phyloP scores from a whole-genome alignment of 2,329 filamentous ascomycete genomes.

The Aspergillus aculeatus region DNA sequence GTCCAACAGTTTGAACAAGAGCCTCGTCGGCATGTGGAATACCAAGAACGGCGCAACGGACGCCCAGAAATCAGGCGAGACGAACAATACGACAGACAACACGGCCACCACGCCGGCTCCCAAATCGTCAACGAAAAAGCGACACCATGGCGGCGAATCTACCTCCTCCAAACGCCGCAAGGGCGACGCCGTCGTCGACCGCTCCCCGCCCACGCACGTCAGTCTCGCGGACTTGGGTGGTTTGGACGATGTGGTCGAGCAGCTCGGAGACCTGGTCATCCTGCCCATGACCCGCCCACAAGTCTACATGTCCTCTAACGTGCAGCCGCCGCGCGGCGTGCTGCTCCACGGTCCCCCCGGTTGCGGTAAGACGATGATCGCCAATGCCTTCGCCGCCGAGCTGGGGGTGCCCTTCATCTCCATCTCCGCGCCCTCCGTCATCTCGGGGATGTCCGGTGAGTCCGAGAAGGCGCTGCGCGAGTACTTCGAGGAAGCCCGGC shows the following conservation, averaged over 20 bases:
- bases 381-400: conserved; percentile 73
- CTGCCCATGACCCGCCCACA: conserved; percentile 69
- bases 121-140: conserved; percentile 50
- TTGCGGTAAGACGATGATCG: conserved; percentile 83
- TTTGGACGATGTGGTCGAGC: conserved; percentile 67
- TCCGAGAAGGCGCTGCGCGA: conserved; percentile 84
- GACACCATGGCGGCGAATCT: conserved; percentile 65
- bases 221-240: conserved; percentile 73
- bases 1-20: conserved; percentile 65
- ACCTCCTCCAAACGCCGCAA: conserved; percentile 63
- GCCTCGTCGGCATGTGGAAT: conserved; percentile 61
- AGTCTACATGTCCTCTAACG: conserved; percentile 63
- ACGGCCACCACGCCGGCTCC: conserved; percentile 27
- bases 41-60: conserved; percentile 45
- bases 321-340: conserved; percentile 71
- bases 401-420: conserved; percentile 76
- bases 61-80: conserved; percentile 31
- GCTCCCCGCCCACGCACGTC: conserved; percentile 65
- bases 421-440: conserved; percentile 76
- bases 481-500: conserved; percentile 83
- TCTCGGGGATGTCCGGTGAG: conserved; percentile 85
- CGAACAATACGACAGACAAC: conserved; percentile 16
- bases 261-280: conserved; percentile 69
- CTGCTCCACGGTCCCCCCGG: conserved; percentile 80
- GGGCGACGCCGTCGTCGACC: conserved; percentile 56